A percentile compares a stretch with the other conserved stretches of the same genome.
These are phyloP conservation scores for Sugiyamaella xylanicola DNA, from an alignment of 1,139 yeast species.

Conservation along the genomic window DNA sequence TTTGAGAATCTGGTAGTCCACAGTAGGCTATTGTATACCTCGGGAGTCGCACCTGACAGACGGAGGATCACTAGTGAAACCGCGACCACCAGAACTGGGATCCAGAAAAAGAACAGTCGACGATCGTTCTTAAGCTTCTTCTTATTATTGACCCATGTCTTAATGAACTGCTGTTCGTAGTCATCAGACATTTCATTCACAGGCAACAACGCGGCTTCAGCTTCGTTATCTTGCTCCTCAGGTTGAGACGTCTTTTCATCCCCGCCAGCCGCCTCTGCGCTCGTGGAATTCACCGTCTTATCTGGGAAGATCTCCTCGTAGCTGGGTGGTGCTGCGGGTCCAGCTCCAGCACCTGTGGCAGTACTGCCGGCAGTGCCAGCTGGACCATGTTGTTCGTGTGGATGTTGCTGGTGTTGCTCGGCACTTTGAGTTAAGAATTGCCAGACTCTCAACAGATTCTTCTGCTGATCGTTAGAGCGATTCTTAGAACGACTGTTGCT, in stretches of 20 bases:
- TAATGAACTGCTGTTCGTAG: conserved; percentile 35
- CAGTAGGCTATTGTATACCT: conserved; percentile 19
- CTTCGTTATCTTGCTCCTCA: neutral
- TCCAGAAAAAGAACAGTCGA: conserved; percentile 87
- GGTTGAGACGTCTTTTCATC: conserved; percentile 6
- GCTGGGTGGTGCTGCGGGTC: conserved; percentile 51
- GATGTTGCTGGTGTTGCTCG: conserved; percentile 6
- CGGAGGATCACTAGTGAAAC: conserved; percentile 29
- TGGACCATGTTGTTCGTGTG: neutral
- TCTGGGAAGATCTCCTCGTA: conserved; percentile 84
- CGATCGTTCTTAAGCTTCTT: conserved; percentile 78
- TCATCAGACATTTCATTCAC: conserved; percentile 12
- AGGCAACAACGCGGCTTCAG: neutral
- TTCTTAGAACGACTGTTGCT: conserved; percentile 1
- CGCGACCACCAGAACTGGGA: conserved; percentile 36
- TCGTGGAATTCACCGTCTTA: conserved; percentile 40
- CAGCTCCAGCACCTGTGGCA: conserved; percentile 1
- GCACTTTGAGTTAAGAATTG: conserved; percentile 20
- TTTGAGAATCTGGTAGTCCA: conserved; percentile 9
- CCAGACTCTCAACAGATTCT: conserved; percentile 22
- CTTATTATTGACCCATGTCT: conserved; percentile 37
- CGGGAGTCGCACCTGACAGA: conserved; percentile 24
- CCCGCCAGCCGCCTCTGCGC: neutral
- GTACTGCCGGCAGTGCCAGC: conserved; percentile 12
- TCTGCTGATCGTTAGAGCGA: conserved; percentile 14